Percentiles rank a stretch among this genome's conserved stretches.
Conservation (phyloP, 148 eudicot species). For the Rheum nobile region DNA sequence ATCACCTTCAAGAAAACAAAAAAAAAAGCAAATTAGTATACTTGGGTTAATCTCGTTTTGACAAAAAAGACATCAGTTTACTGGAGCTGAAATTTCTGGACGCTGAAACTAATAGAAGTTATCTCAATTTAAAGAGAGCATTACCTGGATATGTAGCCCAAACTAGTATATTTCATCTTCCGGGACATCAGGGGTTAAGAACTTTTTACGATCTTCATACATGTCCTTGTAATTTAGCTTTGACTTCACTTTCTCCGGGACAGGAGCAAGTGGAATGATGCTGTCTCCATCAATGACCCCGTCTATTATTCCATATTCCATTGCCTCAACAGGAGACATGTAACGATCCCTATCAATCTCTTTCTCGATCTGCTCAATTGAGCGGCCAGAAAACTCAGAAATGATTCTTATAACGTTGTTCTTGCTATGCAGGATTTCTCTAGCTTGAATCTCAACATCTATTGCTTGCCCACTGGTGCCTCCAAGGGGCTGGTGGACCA, state of each 20-base stretch:
- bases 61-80: not conserved
- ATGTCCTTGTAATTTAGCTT: constrained; percentile 38
- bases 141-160: constrained; percentile 3
- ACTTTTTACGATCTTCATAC: constrained; percentile 52
- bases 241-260: constrained; percentile 56
- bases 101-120: not conserved
- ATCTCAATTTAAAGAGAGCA: not conserved
- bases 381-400: constrained; percentile 51
- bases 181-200: constrained; percentile 66
- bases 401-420: constrained; percentile 42
- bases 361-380: constrained; percentile 62
- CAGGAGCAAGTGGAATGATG: constrained; percentile 72
- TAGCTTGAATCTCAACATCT: constrained; percentile 73
- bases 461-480: constrained; percentile 71
- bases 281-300: constrained; percentile 70
- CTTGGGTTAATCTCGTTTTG: not conserved
- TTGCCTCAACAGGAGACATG: constrained; percentile 92
- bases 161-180: constrained; percentile 64
- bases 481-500: constrained; percentile 87
- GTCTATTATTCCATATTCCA: constrained; percentile 84
- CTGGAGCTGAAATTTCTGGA: not conserved
- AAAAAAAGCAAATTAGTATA: not conserved
- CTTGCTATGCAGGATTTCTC: constrained; percentile 65
- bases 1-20: not conserved
- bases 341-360: constrained; percentile 83